These are phyloP conservation scores for Gremmenia infestans DNA, from an alignment of 2,329 filamentous ascomycete species.

Conservation along the genomic window DNA sequence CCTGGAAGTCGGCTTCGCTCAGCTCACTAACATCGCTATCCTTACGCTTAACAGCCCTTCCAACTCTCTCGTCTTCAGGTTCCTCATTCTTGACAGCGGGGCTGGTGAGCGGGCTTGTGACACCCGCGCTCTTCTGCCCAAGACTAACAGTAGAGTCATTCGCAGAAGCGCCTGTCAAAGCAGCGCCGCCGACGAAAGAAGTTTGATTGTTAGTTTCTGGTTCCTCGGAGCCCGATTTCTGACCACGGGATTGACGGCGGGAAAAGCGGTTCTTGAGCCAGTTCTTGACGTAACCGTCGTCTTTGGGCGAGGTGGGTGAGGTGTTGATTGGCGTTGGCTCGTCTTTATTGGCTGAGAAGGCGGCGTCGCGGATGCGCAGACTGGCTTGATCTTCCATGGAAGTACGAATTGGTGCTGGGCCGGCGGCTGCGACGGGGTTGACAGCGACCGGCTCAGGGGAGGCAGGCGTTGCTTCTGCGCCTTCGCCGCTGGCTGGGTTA, in stretches of 20 bases:
- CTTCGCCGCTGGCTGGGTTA: not conserved
- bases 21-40: slow-evolving; percentile 10
- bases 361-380: slow-evolving; percentile 20
- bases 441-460: not conserved
- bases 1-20: slow-evolving; percentile 44
- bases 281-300: slow-evolving; percentile 34
- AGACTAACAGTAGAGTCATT: slow-evolving; percentile 41
- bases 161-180: slow-evolving; percentile 39
- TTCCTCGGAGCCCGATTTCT: slow-evolving; percentile 13
- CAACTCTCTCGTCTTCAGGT: slow-evolving; percentile 6
- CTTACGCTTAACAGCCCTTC: slow-evolving; percentile 1
- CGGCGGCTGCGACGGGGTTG: not conserved
- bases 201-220: slow-evolving; percentile 20
- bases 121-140: slow-evolving; percentile 12
- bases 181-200: slow-evolving; percentile 48
- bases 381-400: slow-evolving; percentile 28
- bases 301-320: slow-evolving; percentile 12
- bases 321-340: slow-evolving; percentile 18
- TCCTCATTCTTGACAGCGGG: slow-evolving; percentile 12
- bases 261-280: slow-evolving; percentile 54
- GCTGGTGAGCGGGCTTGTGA: slow-evolving; percentile 6
- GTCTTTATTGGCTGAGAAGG: slow-evolving; percentile 17
- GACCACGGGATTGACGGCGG: slow-evolving; percentile 26
- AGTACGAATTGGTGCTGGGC: slow-evolving; percentile 19
- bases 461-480: not conserved